Evolutionary conservation across 345 rosid species (phyloP).

Genomic region (Lepidium didymum): DNA sequence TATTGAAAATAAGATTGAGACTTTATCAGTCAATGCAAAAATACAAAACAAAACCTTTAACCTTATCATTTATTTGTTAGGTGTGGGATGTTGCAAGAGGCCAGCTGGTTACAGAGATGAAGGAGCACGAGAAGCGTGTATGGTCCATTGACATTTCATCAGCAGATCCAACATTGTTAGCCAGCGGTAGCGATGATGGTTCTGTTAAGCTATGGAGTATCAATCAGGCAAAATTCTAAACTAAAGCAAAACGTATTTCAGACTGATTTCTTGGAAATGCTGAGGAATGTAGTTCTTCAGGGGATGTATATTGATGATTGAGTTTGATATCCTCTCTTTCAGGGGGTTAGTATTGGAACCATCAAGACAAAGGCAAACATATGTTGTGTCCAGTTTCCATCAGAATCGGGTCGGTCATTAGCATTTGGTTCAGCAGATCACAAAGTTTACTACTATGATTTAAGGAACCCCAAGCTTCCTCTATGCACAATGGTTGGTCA

Average conservation of each 20-base stretch:
- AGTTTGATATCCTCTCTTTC: conserved; percentile 42
- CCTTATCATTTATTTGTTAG: not conserved
- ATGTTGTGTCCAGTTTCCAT: conserved; percentile 87
- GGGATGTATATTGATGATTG: conserved; percentile 32
- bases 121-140: conserved; percentile 87
- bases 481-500: conserved; percentile 78
- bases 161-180: conserved; percentile 83
- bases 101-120: conserved; percentile 72
- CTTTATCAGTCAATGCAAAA: not conserved
- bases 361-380: conserved; percentile 88
- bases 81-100: conserved; percentile 84
- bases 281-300: not conserved
- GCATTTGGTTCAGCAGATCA: conserved; percentile 98
- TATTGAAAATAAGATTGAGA: not conserved
- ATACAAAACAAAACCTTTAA: not conserved
- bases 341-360: conserved; percentile 74
- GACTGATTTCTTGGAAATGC: conserved; percentile 28
- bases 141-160: conserved; percentile 91
- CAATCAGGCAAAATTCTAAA: conserved; percentile 47
- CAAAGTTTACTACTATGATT: conserved; percentile 81
- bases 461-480: conserved; percentile 73
- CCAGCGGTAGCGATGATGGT: conserved; percentile 94
- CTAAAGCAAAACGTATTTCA: conserved; percentile 44
- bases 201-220: conserved; percentile 95
- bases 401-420: conserved; percentile 64